Evolutionary conservation across 2,329 filamentous ascomycete genomes (phyloP).

Genomic region (Neopestalotiopsis sp.): DNA sequence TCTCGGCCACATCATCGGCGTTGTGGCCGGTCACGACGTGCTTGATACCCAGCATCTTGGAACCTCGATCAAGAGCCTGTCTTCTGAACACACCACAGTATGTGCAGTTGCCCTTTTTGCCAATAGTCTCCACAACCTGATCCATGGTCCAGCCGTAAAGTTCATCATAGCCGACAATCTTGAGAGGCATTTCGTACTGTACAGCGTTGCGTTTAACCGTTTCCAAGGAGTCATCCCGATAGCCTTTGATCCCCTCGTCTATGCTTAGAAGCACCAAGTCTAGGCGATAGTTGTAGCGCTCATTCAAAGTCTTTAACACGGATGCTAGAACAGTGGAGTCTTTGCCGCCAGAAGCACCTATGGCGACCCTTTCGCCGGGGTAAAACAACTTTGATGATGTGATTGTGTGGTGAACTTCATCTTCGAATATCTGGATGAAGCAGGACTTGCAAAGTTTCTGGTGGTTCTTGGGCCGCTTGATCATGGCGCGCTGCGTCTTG

Average conservation of each 20-base stretch:
- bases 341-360: conserved; percentile 95
- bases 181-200: conserved; percentile 90
- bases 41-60: conserved; percentile 82
- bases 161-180: conserved; percentile 91
- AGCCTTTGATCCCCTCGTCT: conserved; percentile 96
- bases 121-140: conserved; percentile 93
- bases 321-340: conserved; percentile 96
- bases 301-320: conserved; percentile 92
- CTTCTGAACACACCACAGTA: conserved; percentile 97
- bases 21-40: conserved; percentile 98
- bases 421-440: conserved; percentile 87
- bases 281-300: conserved; percentile 84
- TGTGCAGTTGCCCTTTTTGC: conserved; percentile 98
- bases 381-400: conserved; percentile 79
- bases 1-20: conserved; percentile 96
- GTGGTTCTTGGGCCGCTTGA: conserved; percentile 93
- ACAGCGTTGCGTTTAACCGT: conserved; percentile 93
- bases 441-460: conserved; percentile 90
- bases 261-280: conserved; percentile 88
- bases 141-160: conserved; percentile 99
- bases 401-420: conserved; percentile 94
- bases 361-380: conserved; percentile 85
- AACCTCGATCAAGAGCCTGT: conserved; percentile 91
- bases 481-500: conserved; percentile 77
- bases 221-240: conserved; percentile 93